Evolutionary conservation across 805 yeast species (phyloP), one percentile per base, ranked within the genome.

Genomic region (Kluyveromyces lactis): DNA sequence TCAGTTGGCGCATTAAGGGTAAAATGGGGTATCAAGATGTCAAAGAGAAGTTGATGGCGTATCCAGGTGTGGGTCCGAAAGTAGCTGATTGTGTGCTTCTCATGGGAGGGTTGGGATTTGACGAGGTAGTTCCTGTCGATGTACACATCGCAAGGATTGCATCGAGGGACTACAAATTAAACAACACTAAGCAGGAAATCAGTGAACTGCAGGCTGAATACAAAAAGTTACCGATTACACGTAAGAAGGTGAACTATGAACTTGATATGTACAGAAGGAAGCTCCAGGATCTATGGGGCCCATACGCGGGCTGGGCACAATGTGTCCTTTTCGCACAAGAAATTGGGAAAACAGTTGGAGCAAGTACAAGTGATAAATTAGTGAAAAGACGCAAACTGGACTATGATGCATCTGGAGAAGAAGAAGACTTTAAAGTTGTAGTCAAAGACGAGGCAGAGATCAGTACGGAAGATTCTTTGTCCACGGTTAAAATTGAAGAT

Each of bases 271-370:
- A 86, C 5, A 68, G 86, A 32, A 52, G 55, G 7, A 74, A 71
- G 55, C 79, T 90, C 56, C 68, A 71, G 33, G 68, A 69, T 0
- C 63, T 79, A 32, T 92, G 96, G 90, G 97, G 96, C 0, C 74
- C 73, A 1, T 83, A 82, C 56, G 97, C 98, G 2, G 98, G 98
- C 0, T 92, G 98, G 98, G 97, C 97, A 0, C 98, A 90, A 53
- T 82, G 90, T n/a, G 86, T 90, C 9, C 67, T 89, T 42, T 89
- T 89, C 61, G 81, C 97, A 0, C 85, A 87, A 4, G 96, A 87
- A 53, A 68, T 89, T 36, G 87, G 83, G 43, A 68, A 85, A 42
- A 73, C 83, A 40, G 80, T 79, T 51, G 92, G 92, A 1, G 60
- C 77, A 13, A 79, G 77, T 43, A 48, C 56, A 12, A 39, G 40